Base-by-base conservation (phyloP, 768 basidiomycete species). In the Mrakia hoshinonis region DNA sequence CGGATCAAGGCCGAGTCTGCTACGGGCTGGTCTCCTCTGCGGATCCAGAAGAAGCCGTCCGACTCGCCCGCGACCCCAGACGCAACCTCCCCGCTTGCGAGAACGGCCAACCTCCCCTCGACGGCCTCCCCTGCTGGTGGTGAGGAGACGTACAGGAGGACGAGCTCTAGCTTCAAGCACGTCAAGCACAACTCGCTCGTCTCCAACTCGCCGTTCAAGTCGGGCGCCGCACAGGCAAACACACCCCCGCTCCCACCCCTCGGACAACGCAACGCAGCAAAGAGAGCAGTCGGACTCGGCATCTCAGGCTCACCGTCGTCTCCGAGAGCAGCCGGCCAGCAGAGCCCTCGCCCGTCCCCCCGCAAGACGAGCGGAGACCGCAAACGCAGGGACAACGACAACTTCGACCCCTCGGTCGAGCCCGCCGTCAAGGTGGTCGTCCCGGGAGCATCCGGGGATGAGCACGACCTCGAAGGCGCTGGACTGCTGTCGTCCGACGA, bases 151-250 rank as follows among this genome's bases (percentile, higher is more conserved):
- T 63, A 43, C 51, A 71, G 80, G 67, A 69, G 80, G 29, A 78
- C 80, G 6, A 78, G 77, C 52, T 76, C 74, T n/a, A 76, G 75
- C 20, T 81, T 79, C 77, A 81, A 81, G 74, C 80, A 81, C 69
- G 77, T 81, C 47, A 77, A 78, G 18, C 75, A 67, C 43, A 79
- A 80, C 69, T 77, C 76, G 12, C 77, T 81, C 39, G 80, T 81
- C 43, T 77, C 76, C 52, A 80, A 79, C 66, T 79, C 78, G 31
- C 76, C 77, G 0, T 81, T 81, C 78, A 81, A 81, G 65, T 76
- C 73, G 11, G 62, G 36, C 39, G 46, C 24, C 49, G 49, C n/a
- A 4, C 31, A 39, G 13, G 24, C 31, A 10, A 47, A 51, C 48
- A 66, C 47, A 24, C 43, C 67, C 1, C 52, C 67, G 13, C 38